phyloP scores from a whole-genome alignment of 164 flowering plant genomes.

The Nymphaea colorata region DNA sequence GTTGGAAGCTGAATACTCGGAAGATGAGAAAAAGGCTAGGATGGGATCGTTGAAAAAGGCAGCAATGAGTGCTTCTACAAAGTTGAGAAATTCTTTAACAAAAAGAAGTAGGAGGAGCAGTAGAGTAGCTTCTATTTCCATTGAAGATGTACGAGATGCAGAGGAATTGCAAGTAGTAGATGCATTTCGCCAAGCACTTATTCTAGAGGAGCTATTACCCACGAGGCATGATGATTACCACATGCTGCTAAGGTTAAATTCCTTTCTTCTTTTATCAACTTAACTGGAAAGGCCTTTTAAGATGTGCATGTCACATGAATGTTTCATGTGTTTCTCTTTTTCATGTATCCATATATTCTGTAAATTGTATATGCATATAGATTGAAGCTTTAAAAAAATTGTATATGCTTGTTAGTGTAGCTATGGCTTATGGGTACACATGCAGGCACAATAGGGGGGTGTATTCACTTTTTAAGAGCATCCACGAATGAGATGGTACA shows the following conservation, averaged over 20 bases:
- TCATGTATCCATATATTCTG: background rate
- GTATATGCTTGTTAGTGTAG: too few species aligned
- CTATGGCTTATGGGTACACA: too few species aligned
- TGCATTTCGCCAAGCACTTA: conserved; percentile 62
- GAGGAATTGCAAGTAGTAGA: conserved; percentile 77
- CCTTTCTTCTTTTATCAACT: background rate
- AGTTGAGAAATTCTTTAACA: conserved; percentile 75
- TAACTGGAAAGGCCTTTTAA: too few species aligned
- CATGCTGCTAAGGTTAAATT: conserved; percentile 67
- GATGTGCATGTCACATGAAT: too few species aligned
- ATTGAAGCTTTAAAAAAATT: too few species aligned
- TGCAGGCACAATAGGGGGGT: too few species aligned
- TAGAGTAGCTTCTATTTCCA: conserved; percentile 61
- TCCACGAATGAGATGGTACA: too few species aligned
- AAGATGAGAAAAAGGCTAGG: conserved; percentile 78
- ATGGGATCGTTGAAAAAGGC: conserved; percentile 72
- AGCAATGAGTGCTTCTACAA: conserved; percentile 72
- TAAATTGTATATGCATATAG: too few species aligned
- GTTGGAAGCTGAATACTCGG: conserved; percentile 75
- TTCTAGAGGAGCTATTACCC: conserved; percentile 74
- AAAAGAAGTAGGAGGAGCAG: conserved; percentile 51
- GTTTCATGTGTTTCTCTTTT: background rate
- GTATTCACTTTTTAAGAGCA: too few species aligned
- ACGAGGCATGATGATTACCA: conserved; percentile 71
- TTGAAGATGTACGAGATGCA: conserved; percentile 78